A percentile compares a stretch with the other conserved stretches of the same genome.
These are phyloP conservation scores for Penicillium cinerascens DNA, from an alignment of 495 filamentous ascomycete species.

Conservation along the genomic window DNA sequence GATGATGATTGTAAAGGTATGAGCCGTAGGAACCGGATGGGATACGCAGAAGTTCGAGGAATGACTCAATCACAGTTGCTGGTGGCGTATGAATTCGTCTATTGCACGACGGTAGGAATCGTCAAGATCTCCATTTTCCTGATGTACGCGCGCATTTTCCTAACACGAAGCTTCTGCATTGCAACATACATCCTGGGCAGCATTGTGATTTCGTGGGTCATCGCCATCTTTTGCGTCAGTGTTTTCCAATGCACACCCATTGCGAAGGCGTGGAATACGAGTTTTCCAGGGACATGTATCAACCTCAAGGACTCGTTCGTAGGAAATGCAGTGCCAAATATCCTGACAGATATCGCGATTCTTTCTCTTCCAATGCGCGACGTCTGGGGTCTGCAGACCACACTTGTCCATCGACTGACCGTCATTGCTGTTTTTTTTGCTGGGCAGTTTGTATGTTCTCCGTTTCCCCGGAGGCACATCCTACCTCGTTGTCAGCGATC, in stretches of 20 bases:
- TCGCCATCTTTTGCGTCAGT: constrained; percentile 40
- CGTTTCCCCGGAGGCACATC: neutral
- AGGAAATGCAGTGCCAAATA: constrained; percentile 45
- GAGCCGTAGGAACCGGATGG: neutral
- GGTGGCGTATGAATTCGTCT: constrained; percentile 10
- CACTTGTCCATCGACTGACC: constrained; percentile 7
- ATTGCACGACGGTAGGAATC: constrained; percentile 7
- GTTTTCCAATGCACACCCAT: constrained; percentile 47
- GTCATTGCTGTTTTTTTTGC: constrained; percentile 11
- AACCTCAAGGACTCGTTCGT: constrained; percentile 43
- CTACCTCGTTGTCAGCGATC: neutral
- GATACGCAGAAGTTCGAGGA: neutral
- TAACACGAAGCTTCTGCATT: constrained; percentile 31
- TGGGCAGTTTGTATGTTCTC: constrained; percentile 16
- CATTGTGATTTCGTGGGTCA: constrained; percentile 36
- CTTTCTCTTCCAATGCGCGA: constrained; percentile 42
- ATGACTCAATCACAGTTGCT: constrained; percentile 4
- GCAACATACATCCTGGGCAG: constrained; percentile 36
- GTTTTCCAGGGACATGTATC: constrained; percentile 38
- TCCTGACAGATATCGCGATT: constrained; percentile 45
- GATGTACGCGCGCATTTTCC: constrained; percentile 45
- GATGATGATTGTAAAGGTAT: constrained; percentile 11
- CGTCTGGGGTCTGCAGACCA: constrained; percentile 37
- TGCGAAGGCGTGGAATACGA: constrained; percentile 35
- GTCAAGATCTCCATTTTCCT: constrained; percentile 38